phyloP scores from a whole-genome alignment of 2,329 filamentous ascomycete genomes.

The Cercospora sesami region DNA sequence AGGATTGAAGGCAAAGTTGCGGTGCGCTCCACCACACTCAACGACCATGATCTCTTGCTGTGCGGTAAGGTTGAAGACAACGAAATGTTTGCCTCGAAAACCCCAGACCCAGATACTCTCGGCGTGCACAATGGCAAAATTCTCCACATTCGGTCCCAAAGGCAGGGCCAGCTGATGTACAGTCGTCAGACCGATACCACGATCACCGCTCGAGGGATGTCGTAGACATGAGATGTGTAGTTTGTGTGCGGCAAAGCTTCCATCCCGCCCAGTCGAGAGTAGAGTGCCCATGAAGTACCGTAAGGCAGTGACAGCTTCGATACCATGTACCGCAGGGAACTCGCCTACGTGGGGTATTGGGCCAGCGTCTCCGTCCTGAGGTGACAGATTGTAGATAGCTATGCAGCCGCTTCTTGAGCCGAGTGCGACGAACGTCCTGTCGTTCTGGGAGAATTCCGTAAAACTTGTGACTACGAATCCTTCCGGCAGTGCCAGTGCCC shows the following conservation, averaged over 20 bases:
- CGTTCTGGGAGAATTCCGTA: slow-evolving; percentile 21
- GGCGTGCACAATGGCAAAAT: slow-evolving; percentile 59
- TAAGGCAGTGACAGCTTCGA: slow-evolving; percentile 70
- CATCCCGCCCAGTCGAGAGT: slow-evolving; percentile 74
- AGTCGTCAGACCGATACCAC: slow-evolving; percentile 48
- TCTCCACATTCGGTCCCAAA: slow-evolving; percentile 75
- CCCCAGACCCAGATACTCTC: slow-evolving; percentile 71
- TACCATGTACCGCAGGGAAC: slow-evolving; percentile 44
- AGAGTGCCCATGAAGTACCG: slow-evolving; percentile 44
- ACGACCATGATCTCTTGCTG: slow-evolving; percentile 70
- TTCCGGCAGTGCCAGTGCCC: not conserved
- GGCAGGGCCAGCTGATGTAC: slow-evolving; percentile 69
- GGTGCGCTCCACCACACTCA: slow-evolving; percentile 81
- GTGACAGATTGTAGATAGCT: slow-evolving; percentile 39
- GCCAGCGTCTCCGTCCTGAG: not conserved
- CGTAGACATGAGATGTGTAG: slow-evolving; percentile 32
- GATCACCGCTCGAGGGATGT: slow-evolving; percentile 3
- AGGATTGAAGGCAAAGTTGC: slow-evolving; percentile 65
- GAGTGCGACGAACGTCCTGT: slow-evolving; percentile 39
- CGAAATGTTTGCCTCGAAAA: slow-evolving; percentile 75
- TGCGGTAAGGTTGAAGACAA: slow-evolving; percentile 74
- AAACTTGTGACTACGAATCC: slow-evolving; percentile 56
- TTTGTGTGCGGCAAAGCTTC: slow-evolving; percentile 67
- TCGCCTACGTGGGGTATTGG: not conserved
- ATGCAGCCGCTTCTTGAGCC: slow-evolving; percentile 60